Percentiles rank a stretch among this genome's conserved stretches.
Conservation (phyloP, 2,329 filamentous ascomycete species). For the Pseudocercospora fijiensis region DNA sequence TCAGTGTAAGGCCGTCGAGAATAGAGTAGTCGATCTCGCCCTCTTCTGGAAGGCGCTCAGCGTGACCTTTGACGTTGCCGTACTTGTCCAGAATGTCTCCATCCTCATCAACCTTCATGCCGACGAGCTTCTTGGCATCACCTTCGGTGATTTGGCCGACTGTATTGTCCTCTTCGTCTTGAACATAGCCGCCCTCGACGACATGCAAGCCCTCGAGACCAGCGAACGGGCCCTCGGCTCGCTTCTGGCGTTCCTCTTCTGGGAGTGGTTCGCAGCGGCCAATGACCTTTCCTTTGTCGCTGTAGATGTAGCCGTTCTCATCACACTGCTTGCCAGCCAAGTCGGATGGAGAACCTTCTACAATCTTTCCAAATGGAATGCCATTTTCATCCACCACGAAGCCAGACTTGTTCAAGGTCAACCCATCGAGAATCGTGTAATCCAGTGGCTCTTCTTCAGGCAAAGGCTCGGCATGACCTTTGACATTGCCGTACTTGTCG, state of each 20-base stretch:
- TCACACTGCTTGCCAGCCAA: slow-evolving; percentile 58
- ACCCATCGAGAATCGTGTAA: slow-evolving; percentile 59
- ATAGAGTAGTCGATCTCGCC: slow-evolving; percentile 51
- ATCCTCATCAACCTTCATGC: slow-evolving; percentile 61
- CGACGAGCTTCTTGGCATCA: slow-evolving; percentile 59
- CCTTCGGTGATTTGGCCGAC: slow-evolving; percentile 58
- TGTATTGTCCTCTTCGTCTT: slow-evolving; percentile 75
- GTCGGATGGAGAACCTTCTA: slow-evolving; percentile 58
- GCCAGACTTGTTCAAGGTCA: slow-evolving; percentile 64
- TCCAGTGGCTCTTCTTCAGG: slow-evolving; percentile 51
- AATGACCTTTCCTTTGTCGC: slow-evolving; percentile 57
- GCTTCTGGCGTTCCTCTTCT: slow-evolving; percentile 55
- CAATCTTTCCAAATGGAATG: slow-evolving; percentile 56
- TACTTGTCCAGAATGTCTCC: slow-evolving; percentile 62
- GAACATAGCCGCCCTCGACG: slow-evolving; percentile 66
- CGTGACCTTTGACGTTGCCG: slow-evolving; percentile 61
- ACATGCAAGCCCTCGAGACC: slow-evolving; percentile 65
- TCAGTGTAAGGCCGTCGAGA: slow-evolving; percentile 55
- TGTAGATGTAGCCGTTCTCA: slow-evolving; percentile 56
- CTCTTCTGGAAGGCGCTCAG: slow-evolving; percentile 51
- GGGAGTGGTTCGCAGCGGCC: slow-evolving; percentile 60
- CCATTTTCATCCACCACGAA: slow-evolving; percentile 57
- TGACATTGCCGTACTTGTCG: slow-evolving; percentile 68
- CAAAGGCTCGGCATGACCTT: slow-evolving; percentile 57
- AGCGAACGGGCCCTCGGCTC: slow-evolving; percentile 65